Evolutionary conservation across 768 basidiomycete species (phyloP).

Genomic region (Lactifluus piperatus): DNA sequence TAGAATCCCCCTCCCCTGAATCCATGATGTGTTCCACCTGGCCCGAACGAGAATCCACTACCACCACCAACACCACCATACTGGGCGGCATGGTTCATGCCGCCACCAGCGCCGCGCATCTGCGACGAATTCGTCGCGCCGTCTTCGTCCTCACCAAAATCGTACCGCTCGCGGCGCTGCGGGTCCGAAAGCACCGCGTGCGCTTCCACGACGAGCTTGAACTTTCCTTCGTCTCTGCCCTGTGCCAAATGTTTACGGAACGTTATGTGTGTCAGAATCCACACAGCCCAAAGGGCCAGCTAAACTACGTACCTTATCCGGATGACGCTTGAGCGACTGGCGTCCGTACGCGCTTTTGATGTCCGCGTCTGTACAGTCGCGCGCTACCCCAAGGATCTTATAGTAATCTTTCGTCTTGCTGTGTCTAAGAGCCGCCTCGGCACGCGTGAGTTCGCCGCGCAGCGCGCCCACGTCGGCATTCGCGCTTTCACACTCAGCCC

Average conservation of each 20-base stretch:
- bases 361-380: slow-evolving; percentile 58
- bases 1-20: slow-evolving; percentile 10
- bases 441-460: slow-evolving; percentile 63
- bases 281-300: not conserved
- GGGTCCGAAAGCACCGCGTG: slow-evolving; percentile 78
- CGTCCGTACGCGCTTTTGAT: slow-evolving; percentile 89
- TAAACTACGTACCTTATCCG: slow-evolving; percentile 64
- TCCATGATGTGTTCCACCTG: slow-evolving; percentile 1
- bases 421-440: slow-evolving; percentile 72
- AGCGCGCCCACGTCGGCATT: slow-evolving; percentile 57
- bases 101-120: slow-evolving; percentile 26
- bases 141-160: slow-evolving; percentile 77
- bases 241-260: slow-evolving; percentile 28
- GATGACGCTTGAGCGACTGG: slow-evolving; percentile 79
- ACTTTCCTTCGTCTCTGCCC: slow-evolving; percentile 94
- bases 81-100: slow-evolving; percentile 29
- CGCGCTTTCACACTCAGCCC: slow-evolving; percentile 53
- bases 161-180: slow-evolving; percentile 61
- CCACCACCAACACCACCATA: slow-evolving; percentile 4
- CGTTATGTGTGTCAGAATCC: too few species aligned
- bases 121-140: slow-evolving; percentile 35
- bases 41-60: not conserved
- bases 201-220: slow-evolving; percentile 84
- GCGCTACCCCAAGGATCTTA: slow-evolving; percentile 59
- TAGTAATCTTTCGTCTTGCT: slow-evolving; percentile 91